Percentiles rank a stretch among this genome's conserved stretches.
These are phyloP conservation scores for Gynandropsis gynandra DNA, from an alignment of 345 rosid genomes.

Conservation along the genomic window DNA sequence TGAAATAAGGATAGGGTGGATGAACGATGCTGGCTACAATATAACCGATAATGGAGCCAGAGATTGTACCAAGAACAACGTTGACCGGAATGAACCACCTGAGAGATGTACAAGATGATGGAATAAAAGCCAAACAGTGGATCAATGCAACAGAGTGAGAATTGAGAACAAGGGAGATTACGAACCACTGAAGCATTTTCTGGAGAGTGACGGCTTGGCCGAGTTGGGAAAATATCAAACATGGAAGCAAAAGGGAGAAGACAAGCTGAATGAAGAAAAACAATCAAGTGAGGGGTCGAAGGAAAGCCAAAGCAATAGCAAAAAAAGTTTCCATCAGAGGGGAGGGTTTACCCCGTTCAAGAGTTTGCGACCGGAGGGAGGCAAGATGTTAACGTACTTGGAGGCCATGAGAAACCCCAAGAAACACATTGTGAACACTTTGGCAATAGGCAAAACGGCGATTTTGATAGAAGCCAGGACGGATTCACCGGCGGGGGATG, in stretches of 20 bases:
- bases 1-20: constrained; percentile 97
- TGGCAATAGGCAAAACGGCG: constrained; percentile 92
- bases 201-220: constrained; percentile 84
- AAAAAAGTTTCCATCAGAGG: background rate
- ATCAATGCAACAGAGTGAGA: background rate
- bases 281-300: background rate
- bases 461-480: constrained; percentile 57
- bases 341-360: constrained; percentile 67
- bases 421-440: constrained; percentile 91
- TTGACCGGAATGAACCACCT: constrained; percentile 99
- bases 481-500: constrained; percentile 43
- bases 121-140: background rate
- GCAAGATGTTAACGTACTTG: constrained; percentile 84
- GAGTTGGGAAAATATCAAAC: constrained; percentile 92
- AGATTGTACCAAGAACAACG: constrained; percentile 59
- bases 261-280: constrained; percentile 52
- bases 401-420: constrained; percentile 97
- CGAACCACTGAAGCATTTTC: constrained; percentile 86
- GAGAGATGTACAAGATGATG: constrained; percentile 9
- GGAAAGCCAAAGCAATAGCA: background rate
- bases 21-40: constrained; percentile 50
- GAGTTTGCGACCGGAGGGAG: constrained; percentile 81
- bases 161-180: background rate
- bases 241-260: constrained; percentile 93
- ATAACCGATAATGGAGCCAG: constrained; percentile 79